Percentiles rank a stretch among this genome's conserved stretches.
phyloP scores from a whole-genome alignment of 352 stramenopile species.

The Phytophthora pluvialis region DNA sequence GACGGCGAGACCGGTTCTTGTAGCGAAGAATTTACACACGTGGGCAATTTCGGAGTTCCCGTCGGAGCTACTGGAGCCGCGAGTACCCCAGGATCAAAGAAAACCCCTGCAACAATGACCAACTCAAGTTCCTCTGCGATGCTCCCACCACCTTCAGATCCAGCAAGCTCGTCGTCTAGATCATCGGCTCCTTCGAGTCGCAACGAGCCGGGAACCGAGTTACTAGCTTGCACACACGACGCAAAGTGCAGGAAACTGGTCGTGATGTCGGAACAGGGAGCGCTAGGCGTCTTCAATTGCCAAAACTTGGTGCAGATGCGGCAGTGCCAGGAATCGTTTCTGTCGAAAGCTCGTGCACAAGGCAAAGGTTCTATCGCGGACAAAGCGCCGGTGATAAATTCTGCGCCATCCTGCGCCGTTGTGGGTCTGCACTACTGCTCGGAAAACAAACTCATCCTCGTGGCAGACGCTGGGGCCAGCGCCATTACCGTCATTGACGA shows the following conservation, averaged over 20 bases:
- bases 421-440: conserved; percentile 77
- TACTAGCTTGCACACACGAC: conserved; percentile 64
- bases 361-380: not conserved
- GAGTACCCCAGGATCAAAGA: not conserved
- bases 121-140: conserved; percentile 1
- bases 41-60: conserved; percentile 33
- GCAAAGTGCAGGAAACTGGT: conserved; percentile 68
- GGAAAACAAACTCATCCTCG: conserved; percentile 74
- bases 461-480: conserved; percentile 47
- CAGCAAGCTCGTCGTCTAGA: conserved; percentile 1
- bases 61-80: not conserved
- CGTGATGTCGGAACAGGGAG: conserved; percentile 58
- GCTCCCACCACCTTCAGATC: not conserved
- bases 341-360: conserved; percentile 9
- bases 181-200: conserved; percentile 6
- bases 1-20: conserved; percentile 64
- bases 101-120: not conserved
- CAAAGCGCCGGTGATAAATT: conserved; percentile 12
- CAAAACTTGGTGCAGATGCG: conserved; percentile 81
- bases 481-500: conserved; percentile 77
- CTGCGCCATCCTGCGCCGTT: conserved; percentile 49
- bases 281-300: conserved; percentile 73
- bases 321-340: conserved; percentile 61
- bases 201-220: conserved; percentile 43
- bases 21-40: conserved; percentile 61